Base-by-base conservation (phyloP, 306 rosid genomes). In the Begonia masoniana region DNA sequence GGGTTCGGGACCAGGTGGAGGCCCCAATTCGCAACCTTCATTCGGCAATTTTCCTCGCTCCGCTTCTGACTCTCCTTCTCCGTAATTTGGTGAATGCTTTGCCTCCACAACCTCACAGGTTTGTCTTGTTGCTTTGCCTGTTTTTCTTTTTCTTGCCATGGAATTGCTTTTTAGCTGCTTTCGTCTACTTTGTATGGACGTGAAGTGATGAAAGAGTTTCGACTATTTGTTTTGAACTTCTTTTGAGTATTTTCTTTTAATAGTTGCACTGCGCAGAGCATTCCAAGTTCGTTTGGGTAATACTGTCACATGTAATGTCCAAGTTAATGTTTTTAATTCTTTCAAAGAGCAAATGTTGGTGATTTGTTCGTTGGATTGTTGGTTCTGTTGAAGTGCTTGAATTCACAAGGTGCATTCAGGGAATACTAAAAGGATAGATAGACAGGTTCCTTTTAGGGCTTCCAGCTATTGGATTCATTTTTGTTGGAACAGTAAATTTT, bases 1-100 rank as follows among this genome's bases (percentile, higher is more conserved):
- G 75, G 55, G 39, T 46, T 75, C 85, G 4, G 97, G 97, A 7
- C 96, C 96, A 41, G 5, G 53, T 4, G 50, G 6, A 12, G 76
- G 74, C 15, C 74, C 70, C 39, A 51, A 55, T 47, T 47, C 77
- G 6, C 71, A n/a, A 56, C 76, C 64, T 9, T 0, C 56, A 47
- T 79, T 82, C 15, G 87, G 87, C 50, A 59, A 64, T 58, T 47
- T 48, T 45, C 24, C 54, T 57, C 73, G 64, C 15, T 70, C 66
- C n/a, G 42, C 74, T 13, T 62, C 78, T 10, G 57, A 73, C 43
- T 46, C 71, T 11, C 14, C 65, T 12, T 41, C 65, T 17, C 75
- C 68, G n/a, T 15, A 31, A 63, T 7, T 47, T 55, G 50, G 8
- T 45, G 51, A 10, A 12, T 39, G 16, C 60, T 12, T 21, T 52